Conservation (phyloP, 1,284 basidiomycete genomes). For the Nidula niveotomentosa region DNA sequence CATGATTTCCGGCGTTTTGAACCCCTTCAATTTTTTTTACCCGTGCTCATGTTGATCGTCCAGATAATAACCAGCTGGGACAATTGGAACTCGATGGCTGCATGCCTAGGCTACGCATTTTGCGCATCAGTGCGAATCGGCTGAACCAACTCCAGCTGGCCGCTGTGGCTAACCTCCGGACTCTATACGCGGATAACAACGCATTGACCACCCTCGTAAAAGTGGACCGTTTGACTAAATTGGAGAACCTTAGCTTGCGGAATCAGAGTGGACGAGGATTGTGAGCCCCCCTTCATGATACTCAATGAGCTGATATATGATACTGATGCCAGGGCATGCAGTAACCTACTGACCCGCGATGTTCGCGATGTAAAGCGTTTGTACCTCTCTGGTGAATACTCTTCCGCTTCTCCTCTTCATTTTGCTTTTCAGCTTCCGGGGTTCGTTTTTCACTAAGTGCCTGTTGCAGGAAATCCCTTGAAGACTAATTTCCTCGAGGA, state of each 20-base stretch:
- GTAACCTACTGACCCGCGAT: slow-evolving; percentile 65
- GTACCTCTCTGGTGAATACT: slow-evolving; percentile 83
- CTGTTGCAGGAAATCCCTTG: slow-evolving; percentile 40
- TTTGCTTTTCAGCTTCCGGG: slow-evolving; percentile 3
- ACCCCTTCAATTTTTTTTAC: slow-evolving; percentile 10
- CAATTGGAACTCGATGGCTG: slow-evolving; percentile 48
- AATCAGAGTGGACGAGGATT: slow-evolving; percentile 79
- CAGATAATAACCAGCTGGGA: slow-evolving; percentile 75
- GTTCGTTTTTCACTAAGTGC: slow-evolving; percentile 1
- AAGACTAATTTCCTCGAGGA: slow-evolving; percentile 37
- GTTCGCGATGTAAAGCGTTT: slow-evolving; percentile 90
- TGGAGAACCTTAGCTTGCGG: slow-evolving; percentile 91
- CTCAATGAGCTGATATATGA: slow-evolving; percentile 12
- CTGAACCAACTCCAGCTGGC: slow-evolving; percentile 71
- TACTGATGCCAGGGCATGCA: slow-evolving; percentile 22
- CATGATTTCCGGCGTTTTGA: slow-evolving; percentile 1
- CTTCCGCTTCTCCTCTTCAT: slow-evolving; percentile 6
- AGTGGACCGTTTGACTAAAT: slow-evolving; percentile 56
- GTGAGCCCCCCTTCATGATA: slow-evolving; percentile 47
- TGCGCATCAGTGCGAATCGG: slow-evolving; percentile 85
- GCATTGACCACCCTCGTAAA: slow-evolving; percentile 55
- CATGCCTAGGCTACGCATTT: slow-evolving; percentile 76
- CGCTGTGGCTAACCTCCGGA: slow-evolving; percentile 75
- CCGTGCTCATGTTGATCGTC: slow-evolving; percentile 6
- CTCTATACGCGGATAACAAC: slow-evolving; percentile 93